phyloP scores from a whole-genome alignment of 78 protist genomes.

The Dictyostelium firmibasis region DNA sequence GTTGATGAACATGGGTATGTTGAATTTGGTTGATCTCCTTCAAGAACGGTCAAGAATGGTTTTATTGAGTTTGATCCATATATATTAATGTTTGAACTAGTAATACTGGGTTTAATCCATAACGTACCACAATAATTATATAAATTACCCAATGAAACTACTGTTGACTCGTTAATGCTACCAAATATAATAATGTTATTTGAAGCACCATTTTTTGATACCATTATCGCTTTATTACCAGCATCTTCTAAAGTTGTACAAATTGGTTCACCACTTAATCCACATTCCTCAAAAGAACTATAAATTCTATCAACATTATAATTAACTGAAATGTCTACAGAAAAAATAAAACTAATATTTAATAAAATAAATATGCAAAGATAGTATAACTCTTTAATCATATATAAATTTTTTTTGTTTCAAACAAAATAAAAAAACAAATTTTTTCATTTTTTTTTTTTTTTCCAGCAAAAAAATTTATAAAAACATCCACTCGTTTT shows the following conservation, averaged over 20 bases:
- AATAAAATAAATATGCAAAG: background rate
- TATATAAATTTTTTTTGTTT: background rate
- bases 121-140: background rate
- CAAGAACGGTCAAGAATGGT: background rate
- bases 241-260: background rate
- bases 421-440: no score
- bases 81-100: background rate
- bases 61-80: background rate
- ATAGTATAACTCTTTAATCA: background rate
- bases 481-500: no score
- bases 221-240: background rate
- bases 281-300: background rate
- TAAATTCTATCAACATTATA: background rate
- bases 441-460: no score
- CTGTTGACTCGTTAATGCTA: background rate
- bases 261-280: background rate
- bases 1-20: background rate
- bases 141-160: background rate
- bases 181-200: background rate
- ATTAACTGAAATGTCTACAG: background rate
- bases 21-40: background rate
- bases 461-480: no score
- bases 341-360: background rate
- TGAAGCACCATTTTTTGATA: background rate
- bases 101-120: background rate